Evolutionary conservation across 768 basidiomycete species (phyloP).

Genomic region (Neoboletus brunneissimus): DNA sequence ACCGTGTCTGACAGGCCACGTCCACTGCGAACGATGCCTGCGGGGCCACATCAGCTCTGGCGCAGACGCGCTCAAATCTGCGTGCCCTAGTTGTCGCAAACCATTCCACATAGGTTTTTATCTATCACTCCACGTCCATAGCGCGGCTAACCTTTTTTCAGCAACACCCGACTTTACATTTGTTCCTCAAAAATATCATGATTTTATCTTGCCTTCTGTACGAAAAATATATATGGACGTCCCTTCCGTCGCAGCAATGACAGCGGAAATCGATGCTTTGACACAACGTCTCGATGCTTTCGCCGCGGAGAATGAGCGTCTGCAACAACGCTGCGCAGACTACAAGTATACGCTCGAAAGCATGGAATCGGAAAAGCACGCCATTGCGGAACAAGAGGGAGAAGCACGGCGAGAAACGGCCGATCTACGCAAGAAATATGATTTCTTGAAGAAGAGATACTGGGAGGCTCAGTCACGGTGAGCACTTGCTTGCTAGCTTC

Average conservation of each 20-base stretch:
- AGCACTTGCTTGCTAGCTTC: background rate
- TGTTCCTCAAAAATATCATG: slow-evolving; percentile 58
- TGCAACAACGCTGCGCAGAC: slow-evolving; percentile 44
- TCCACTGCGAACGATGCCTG: slow-evolving; percentile 64
- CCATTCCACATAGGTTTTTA: slow-evolving; percentile 55
- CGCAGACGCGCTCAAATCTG: slow-evolving; percentile 34
- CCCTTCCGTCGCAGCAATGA: slow-evolving; percentile 19
- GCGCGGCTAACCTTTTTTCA: slow-evolving; percentile 7
- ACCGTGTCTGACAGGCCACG: slow-evolving; percentile 45
- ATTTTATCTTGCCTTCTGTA: slow-evolving; percentile 54
- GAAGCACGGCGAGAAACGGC: slow-evolving; percentile 40
- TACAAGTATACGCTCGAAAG: slow-evolving; percentile 35
- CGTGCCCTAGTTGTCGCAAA: slow-evolving; percentile 61
- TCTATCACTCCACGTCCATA: background rate
- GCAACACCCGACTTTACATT: slow-evolving; percentile 49
- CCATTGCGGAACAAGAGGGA: slow-evolving; percentile 29
- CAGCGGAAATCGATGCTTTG: slow-evolving; percentile 36
- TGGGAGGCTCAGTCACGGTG: slow-evolving; percentile 14
- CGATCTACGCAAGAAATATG: slow-evolving; percentile 37
- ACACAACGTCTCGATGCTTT: slow-evolving; percentile 40
- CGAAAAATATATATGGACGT: slow-evolving; percentile 54
- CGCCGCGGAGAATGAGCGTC: slow-evolving; percentile 39
- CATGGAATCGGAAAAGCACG: slow-evolving; percentile 32
- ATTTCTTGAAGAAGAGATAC: slow-evolving; percentile 28
- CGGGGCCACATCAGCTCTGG: slow-evolving; percentile 31